Evolutionary conservation across 768 basidiomycete species (phyloP).

Genomic region (Lentinula edodes): DNA sequence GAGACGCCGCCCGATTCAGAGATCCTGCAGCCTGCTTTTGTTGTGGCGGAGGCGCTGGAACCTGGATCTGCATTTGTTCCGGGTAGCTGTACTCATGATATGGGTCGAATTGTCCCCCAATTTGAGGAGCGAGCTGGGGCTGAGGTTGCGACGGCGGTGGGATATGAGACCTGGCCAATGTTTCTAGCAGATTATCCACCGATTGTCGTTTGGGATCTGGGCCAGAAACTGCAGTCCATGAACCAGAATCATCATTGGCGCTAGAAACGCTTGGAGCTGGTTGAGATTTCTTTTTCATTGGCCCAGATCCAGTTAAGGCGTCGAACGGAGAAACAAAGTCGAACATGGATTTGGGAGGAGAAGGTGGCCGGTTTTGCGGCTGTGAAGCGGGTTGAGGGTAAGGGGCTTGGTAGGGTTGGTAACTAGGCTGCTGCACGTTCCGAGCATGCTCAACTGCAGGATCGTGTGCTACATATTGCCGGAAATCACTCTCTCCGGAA

Average conservation of each 20-base stretch:
- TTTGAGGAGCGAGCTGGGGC: not conserved
- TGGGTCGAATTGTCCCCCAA: conserved; percentile 23
- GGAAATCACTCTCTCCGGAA: conserved; percentile 38
- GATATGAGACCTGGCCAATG: conserved; percentile 47
- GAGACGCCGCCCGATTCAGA: conserved; percentile 44
- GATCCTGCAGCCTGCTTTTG: conserved; percentile 38
- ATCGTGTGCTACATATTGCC: conserved; percentile 37
- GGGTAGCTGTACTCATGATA: not conserved
- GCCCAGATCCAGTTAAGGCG: conserved; percentile 45
- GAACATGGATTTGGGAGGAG: conserved; percentile 77
- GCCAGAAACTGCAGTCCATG: conserved; percentile 49
- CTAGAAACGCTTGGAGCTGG: conserved; percentile 35
- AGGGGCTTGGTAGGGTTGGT: conserved; percentile 28
- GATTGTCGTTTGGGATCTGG: conserved; percentile 77
- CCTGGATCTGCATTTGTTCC: conserved; percentile 32
- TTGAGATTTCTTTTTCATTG: conserved; percentile 62
- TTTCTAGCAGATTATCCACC: conserved; percentile 76
- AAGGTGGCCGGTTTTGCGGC: conserved; percentile 50
- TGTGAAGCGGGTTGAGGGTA: conserved; percentile 31
- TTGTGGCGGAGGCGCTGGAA: conserved; percentile 60
- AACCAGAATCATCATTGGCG: conserved; percentile 48
- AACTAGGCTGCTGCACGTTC: conserved; percentile 21
- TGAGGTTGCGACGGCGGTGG: conserved; percentile 14
- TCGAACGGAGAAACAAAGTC: conserved; percentile 85
- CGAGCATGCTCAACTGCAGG: conserved; percentile 35